phyloP scores from a whole-genome alignment of 352 stramenopile species.

The Phytophthora colocasiae region DNA sequence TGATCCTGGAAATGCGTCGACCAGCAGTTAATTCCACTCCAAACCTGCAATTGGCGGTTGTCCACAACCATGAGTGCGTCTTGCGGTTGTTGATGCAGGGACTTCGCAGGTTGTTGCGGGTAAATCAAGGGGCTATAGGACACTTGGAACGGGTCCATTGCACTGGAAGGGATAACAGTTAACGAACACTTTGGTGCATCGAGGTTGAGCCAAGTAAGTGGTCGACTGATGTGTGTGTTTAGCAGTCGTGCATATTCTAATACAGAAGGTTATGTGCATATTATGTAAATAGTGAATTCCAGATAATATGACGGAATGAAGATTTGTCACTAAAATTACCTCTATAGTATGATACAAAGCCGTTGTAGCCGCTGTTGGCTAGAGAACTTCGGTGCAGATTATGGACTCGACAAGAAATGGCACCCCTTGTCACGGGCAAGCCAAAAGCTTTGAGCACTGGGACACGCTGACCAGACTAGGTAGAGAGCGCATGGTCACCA shows the following conservation, averaged over 20 bases:
- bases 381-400: neutral
- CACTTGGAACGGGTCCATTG: conserved; percentile 22
- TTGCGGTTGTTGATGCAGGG: conserved; percentile 5
- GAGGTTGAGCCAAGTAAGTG: conserved; percentile 1
- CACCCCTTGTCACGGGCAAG: neutral
- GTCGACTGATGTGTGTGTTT: too few relatives aligned
- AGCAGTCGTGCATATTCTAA: neutral
- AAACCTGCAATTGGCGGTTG: conserved; percentile 34
- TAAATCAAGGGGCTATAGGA: neutral
- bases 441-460: neutral
- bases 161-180: neutral
- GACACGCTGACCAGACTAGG: neutral
- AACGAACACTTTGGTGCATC: conserved; percentile 1
- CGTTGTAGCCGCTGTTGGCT: neutral
- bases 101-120: neutral
- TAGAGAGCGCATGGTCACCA: too few relatives aligned
- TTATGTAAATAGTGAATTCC: neutral
- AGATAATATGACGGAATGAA: neutral
- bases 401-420: neutral
- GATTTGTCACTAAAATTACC: too few relatives aligned
- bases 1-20: conserved; percentile 4
- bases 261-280: neutral
- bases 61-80: conserved; percentile 29
- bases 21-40: conserved; percentile 16
- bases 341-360: too few relatives aligned